Evolutionary conservation across 345 rosid species (phyloP), one percentile per base, ranked within the genome.

Genomic region (Bruguiera sexangula): DNA sequence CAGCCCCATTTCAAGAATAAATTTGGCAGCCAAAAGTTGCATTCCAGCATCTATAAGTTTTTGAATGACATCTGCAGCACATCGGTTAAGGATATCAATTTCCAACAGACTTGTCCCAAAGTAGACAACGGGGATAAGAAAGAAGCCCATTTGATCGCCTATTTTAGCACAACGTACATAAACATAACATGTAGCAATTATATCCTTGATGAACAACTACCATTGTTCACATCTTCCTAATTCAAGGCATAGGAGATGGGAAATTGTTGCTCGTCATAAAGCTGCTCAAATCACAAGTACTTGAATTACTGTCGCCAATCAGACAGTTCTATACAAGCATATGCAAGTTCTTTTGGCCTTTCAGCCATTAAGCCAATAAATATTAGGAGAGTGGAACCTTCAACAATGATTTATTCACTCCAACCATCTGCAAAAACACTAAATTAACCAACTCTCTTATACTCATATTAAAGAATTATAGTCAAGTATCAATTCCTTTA

Each of bases 1-100:
- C 77, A 91, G 72, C 78, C 84, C 83, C 75, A 90, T 82, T 74
- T 88, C 96, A 74, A 84, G 81, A 68, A 84, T 73, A 70, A 86
- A 84, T 72, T 66, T 88, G 62, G 86, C 83, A 26, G 97, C 89
- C 59, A 82, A 65, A 58, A 84, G 71, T 20, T 81, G 72, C 64
- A 89, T 86, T 24, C 81, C 85, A 64, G 30, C 75, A 36, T 71
- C 87, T 37, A 86, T 69, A 57, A 93, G 92, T 72, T 82, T 89
- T 60, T 74, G 76, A 62, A 89, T 69, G 16, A 91, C 73, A 74
- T 80, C 92, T 87, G 87, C 66, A 70, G 73, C 19, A 36, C 50
- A 76, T 16, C 59, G 61, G 21, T 31, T 39, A 55, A 58, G 19
- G 39, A 54, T 54, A 31, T 19, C 69, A 26, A 37, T 26, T 70